phyloP scores from a whole-genome alignment of 208 protist genomes.

The Phytomonas sp. region DNA sequence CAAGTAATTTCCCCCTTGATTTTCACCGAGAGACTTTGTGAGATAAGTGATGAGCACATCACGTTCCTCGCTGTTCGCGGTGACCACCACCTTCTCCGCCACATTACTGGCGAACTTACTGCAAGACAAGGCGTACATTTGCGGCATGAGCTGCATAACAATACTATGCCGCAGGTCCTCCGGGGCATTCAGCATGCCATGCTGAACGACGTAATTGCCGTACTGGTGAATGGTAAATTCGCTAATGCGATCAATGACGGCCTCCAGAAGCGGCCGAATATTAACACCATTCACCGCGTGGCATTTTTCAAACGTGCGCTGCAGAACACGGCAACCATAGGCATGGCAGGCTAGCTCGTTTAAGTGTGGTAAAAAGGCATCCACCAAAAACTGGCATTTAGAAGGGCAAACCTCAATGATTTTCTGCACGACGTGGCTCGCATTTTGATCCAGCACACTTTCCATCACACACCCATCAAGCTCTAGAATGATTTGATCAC shows the following conservation, averaged over 20 bases:
- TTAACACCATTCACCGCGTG: slow-evolving; percentile 33
- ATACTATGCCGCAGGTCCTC: slow-evolving; percentile 72
- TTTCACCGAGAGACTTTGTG: slow-evolving; percentile 30
- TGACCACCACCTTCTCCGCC: slow-evolving; percentile 93
- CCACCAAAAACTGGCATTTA: slow-evolving; percentile 88
- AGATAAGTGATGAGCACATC: slow-evolving; percentile 69
- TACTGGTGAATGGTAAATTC: slow-evolving; percentile 94
- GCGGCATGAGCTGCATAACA: slow-evolving; percentile 50
- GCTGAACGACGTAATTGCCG: slow-evolving; percentile 98
- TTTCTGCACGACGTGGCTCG: slow-evolving; percentile 99
- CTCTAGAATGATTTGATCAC: slow-evolving; percentile 67
- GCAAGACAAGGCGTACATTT: slow-evolving; percentile 77
- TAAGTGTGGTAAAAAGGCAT: slow-evolving; percentile 86
- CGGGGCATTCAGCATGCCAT: slow-evolving; percentile 91
- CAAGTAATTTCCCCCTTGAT: slow-evolving; percentile 61
- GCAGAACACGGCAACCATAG: slow-evolving; percentile 98
- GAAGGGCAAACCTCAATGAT: slow-evolving; percentile 92
- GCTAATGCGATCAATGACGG: slow-evolving; percentile 73
- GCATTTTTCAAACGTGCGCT: slow-evolving; percentile 90
- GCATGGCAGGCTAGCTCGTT: slow-evolving; percentile 90
- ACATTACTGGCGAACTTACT: slow-evolving; percentile 99
- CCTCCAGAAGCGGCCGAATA: slow-evolving; percentile 78
- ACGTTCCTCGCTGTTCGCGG: slow-evolving; percentile 65
- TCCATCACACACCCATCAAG: slow-evolving; percentile 82
- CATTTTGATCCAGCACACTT: slow-evolving; percentile 97